These are phyloP conservation scores for Colletotrichum sublineola DNA, from an alignment of 2,329 filamentous ascomycete genomes.

Conservation along the genomic window DNA sequence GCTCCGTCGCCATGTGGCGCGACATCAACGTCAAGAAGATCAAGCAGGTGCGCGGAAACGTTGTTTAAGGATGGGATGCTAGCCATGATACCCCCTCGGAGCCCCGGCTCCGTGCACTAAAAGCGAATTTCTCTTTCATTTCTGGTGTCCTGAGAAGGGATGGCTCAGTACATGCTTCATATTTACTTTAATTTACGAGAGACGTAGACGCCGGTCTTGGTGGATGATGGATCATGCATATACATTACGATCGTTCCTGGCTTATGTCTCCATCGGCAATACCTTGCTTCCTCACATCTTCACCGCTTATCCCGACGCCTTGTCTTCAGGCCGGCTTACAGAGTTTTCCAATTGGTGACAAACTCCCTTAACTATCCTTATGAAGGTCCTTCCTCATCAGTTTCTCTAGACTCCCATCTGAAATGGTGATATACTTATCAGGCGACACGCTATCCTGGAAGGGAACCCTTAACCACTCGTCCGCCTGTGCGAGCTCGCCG, in stretches of 20 bases:
- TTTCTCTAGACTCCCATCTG: slow-evolving; percentile 20
- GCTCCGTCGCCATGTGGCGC: slow-evolving; percentile 61
- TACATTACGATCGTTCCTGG: background rate
- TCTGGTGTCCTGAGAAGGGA: background rate
- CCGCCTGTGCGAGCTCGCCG: slow-evolving; percentile 29
- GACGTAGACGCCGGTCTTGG: background rate
- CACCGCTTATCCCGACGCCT: no score
- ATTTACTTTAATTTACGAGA: slow-evolving; percentile 14
- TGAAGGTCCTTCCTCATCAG: slow-evolving; percentile 30
- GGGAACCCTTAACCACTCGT: slow-evolving; percentile 29
- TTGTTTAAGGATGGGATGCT: slow-evolving; percentile 47
- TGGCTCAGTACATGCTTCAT: background rate
- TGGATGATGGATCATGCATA: background rate
- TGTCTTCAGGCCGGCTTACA: no score
- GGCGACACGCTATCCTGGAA: slow-evolving; percentile 30
- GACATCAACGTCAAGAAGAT: slow-evolving; percentile 64
- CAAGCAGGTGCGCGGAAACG: slow-evolving; percentile 56
- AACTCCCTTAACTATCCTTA: background rate
- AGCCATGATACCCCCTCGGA: slow-evolving; percentile 31
- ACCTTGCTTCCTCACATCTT: background rate
- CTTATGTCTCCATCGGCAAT: background rate
- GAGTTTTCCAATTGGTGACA: no score
- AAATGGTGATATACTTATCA: slow-evolving; percentile 37
- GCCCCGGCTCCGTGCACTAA: slow-evolving; percentile 5
- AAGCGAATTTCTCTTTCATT: slow-evolving; percentile 13